Conservation (phyloP, 208 protist species). For the Tritrichomonas foetus region DNA sequence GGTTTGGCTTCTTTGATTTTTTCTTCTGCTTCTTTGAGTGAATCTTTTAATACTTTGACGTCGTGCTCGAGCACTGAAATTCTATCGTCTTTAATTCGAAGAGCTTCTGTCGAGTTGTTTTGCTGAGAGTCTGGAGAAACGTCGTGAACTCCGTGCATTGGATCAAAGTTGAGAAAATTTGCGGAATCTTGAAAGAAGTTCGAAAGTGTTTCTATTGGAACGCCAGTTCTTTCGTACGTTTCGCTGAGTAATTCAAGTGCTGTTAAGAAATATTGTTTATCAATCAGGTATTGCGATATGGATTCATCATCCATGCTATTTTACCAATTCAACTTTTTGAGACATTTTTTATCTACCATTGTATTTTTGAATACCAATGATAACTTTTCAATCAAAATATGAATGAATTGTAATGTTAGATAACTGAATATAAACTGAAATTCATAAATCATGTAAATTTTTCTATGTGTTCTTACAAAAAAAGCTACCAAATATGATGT, state of each 20-base stretch:
- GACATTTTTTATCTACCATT: too few relatives aligned
- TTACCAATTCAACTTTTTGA: too few relatives aligned
- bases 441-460: too few relatives aligned
- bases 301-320: neutral
- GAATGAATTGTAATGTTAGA: too few relatives aligned
- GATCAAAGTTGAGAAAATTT: neutral
- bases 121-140: neutral
- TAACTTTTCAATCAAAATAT: too few relatives aligned
- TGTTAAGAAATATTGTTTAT: neutral
- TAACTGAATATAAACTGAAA: too few relatives aligned
- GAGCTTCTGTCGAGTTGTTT: neutral
- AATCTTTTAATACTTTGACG: neutral
- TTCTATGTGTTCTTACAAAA: too few relatives aligned
- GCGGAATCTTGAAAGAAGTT: constrained; percentile 28
- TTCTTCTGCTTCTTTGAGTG: constrained; percentile 11
- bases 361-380: too few relatives aligned
- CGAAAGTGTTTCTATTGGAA: neutral
- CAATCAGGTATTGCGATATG: neutral
- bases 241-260: neutral
- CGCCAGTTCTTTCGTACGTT: neutral
- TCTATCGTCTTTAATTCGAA: constrained; percentile 4
- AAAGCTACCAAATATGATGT: too few relatives aligned
- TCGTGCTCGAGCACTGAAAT: constrained; percentile 13
- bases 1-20: neutral
- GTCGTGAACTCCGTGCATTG: neutral